Evolutionary conservation across 306 rosid genomes (phyloP).

Genomic region (Glycyrrhiza uralensis): DNA sequence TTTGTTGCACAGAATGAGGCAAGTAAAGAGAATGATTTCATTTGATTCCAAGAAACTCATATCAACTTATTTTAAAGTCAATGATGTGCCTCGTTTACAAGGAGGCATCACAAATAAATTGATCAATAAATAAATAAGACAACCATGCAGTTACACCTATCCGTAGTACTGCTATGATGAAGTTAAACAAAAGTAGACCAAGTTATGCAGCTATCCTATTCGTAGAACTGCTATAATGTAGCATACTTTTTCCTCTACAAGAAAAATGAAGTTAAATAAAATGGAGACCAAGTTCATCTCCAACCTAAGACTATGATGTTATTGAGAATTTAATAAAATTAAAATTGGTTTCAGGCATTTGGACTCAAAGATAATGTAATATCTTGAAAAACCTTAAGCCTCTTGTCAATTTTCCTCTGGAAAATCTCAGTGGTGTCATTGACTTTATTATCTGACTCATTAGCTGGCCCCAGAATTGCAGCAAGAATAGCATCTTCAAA

Average conservation of each 20-base stretch:
- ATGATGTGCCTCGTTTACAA: no score
- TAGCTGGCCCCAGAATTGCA: slow-evolving; percentile 55
- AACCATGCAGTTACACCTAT: no score
- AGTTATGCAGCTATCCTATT: slow-evolving; percentile 24
- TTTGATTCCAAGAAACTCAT: no score
- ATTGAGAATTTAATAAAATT: neutral
- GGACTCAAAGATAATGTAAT: slow-evolving; percentile 89
- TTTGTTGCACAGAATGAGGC: no score
- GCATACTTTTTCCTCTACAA: slow-evolving; percentile 10
- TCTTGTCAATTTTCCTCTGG: slow-evolving; percentile 63
- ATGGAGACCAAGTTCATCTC: slow-evolving; percentile 99
- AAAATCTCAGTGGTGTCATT: slow-evolving; percentile 6
- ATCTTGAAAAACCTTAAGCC: slow-evolving; percentile 88
- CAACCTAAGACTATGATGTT: slow-evolving; percentile 45
- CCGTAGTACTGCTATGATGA: no score
- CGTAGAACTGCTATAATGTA: neutral
- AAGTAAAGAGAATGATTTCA: no score
- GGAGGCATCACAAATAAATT: no score
- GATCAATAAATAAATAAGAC: no score
- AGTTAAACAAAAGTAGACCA: no score
- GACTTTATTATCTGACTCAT: slow-evolving; percentile 35
- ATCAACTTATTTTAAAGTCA: no score
- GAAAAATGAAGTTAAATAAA: slow-evolving; percentile 12
- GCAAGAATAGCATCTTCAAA: slow-evolving; percentile 92
- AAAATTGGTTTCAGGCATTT: slow-evolving; percentile 54